Conservation (phyloP, 73 alveolate species). For the Symbiodinium pilosum region DNA sequence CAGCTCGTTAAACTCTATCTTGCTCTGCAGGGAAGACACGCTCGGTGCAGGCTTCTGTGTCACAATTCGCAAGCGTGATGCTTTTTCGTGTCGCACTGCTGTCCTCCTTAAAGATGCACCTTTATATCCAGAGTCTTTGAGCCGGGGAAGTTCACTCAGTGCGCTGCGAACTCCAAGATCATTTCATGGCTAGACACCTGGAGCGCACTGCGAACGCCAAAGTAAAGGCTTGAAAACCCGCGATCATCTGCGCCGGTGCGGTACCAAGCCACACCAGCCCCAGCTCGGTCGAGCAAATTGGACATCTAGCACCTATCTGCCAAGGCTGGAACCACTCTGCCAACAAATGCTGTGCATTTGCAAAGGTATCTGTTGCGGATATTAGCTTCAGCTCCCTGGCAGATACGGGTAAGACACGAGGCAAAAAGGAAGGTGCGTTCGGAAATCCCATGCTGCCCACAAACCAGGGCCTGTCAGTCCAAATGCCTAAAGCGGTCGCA, state of each 20-base stretch:
- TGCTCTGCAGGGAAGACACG: not conserved
- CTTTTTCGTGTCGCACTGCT: not conserved
- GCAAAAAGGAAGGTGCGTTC: constrained; percentile 41
- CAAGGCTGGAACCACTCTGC: not conserved
- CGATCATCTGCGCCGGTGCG: constrained; percentile 18
- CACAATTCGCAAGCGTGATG: not conserved
- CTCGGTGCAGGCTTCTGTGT: not conserved
- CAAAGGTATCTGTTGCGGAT: not conserved
- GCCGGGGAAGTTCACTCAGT: not conserved
- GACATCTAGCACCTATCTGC: constrained; percentile 15
- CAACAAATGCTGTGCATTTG: not conserved
- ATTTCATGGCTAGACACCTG: not conserved
- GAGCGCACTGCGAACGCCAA: constrained; percentile 4
- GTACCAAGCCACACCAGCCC: constrained; percentile 25
- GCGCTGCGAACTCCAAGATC: constrained; percentile 1
- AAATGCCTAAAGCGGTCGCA: constrained; percentile 46
- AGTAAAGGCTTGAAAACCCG: constrained; percentile 21
- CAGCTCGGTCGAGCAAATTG: not conserved
- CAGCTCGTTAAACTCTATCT: not conserved
- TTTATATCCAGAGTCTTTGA: not conserved
- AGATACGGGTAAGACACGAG: not conserved
- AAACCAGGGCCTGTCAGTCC: constrained; percentile 71
- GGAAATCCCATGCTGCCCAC: constrained; percentile 79
- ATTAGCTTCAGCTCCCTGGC: not conserved
- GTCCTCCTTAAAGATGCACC: constrained; percentile 48